Base-by-base conservation (phyloP, 106 monocot species). In the Chionographis japonica region DNA sequence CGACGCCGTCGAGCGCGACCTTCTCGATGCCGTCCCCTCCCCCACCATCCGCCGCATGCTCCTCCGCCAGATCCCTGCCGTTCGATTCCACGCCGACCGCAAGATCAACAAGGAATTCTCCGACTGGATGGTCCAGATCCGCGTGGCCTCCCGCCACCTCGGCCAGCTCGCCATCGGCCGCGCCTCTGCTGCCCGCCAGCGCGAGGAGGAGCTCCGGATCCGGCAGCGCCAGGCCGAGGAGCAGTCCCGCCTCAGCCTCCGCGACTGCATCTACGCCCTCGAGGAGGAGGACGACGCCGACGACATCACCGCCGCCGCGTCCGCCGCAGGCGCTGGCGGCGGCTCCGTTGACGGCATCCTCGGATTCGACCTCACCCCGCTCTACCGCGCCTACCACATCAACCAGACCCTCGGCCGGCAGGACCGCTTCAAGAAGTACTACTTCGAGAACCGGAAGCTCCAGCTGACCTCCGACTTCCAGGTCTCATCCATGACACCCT, bases 401-500 rank as follows among this genome's bases (percentile, higher is more conserved):
- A 76, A 93, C 72, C 84, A 83, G 37, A 98, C 98, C 27, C 75
- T 98, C 18, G 90, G 85, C 12, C 72, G 90, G 4, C 70, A 79
- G 52, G 93, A 90, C 37, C 82, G 85, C 27, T 98, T 98, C 77
- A 87, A 82, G 77, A 79, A 77, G 74, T 93, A 98, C 56, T 98
- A 98, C 70, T 77, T 84, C 36, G 98, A 98, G 83, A 98, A 98
- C 68, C 75, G 98, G 62, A 98, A 98, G 79, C 85, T 98, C 60
- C 98, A 98, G 85, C 87, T 98, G 16, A 93, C 98, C 12, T 93
- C 98, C 4, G 98, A 98, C 56, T 98, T 93, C 68, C 93, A 98
- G 81, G 90, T 98, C 5, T 85, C 87, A 7, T 87, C 98, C 8
- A 85, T 88, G 80, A 87, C 93, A 2, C 87, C 89, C 12, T 98